Evolutionary conservation across 140 eudicot genomes (phyloP), one percentile per base, ranked within the genome.

Genomic region (Flaveria floridana): DNA sequence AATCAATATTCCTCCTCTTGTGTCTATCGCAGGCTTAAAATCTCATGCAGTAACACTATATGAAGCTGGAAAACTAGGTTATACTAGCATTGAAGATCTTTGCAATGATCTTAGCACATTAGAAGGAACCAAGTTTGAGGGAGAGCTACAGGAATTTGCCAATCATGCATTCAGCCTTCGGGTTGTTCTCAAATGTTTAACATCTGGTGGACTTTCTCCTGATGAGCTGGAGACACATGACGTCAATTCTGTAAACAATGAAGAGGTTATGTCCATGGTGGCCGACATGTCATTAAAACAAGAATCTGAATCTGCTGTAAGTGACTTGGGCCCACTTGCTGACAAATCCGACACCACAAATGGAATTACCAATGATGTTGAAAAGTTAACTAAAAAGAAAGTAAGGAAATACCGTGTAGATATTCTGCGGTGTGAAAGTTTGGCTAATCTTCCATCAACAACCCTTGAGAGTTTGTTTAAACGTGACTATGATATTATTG

Each of bases 131-230:
- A 94, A 87, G 59, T 94, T 94, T 73, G 99, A 94, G 84, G 99
- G 99, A 61, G 99, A 94, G 74, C 82, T 94, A 42, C 99, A 94
- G 79, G 97, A 94, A 77, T 94, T 94, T 81, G 99, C 99, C 65
- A 94, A 94, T 80, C 99, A 94, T 82, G 97, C 99, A 64, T 94
- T 92, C 78, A 94, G 99, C 71, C 95, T 94, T 57, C 89, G 97
- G 42, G 86, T 95, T 72, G 84, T 90, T 55, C 84, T 94, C 37
- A 91, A 87, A 76, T 94, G 99, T 75, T 80, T 94, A 61, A 83
- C 92, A 52, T 86, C 99, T 56, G 99, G 96, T 59, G 99, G 99
- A 70, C 81, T 84, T 72, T 70, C 82, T 37, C 74, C 85, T 65
- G 84, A 80, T 74, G 88, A 81, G 47, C 55, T 55, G 37, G 84